Conservation (phyloP, 352 stramenopile genomes). For the Pythium diclinum region DNA sequence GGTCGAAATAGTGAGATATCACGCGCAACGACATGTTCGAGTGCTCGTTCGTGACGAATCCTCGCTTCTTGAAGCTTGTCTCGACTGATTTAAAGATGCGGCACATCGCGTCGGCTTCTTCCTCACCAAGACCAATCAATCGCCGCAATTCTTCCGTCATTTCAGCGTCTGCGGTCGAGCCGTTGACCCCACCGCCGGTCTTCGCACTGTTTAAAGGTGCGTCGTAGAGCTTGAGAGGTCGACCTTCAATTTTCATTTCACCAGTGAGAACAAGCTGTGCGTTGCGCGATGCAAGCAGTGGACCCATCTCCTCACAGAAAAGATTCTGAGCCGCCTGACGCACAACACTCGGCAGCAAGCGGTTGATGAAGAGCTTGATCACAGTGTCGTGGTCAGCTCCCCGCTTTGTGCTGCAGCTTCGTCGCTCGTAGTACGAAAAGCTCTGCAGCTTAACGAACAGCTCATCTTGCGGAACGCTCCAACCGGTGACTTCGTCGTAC, state of each 20-base stretch:
- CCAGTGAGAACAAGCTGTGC: slow-evolving; percentile 58
- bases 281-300: slow-evolving; percentile 47
- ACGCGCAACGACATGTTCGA: slow-evolving; percentile 59
- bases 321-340: slow-evolving; percentile 53
- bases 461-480: slow-evolving; percentile 55
- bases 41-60: slow-evolving; percentile 40
- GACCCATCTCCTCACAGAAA: slow-evolving; percentile 60
- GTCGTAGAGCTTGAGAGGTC: slow-evolving; percentile 58
- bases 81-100: slow-evolving; percentile 52
- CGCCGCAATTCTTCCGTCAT: slow-evolving; percentile 42
- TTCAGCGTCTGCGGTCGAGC: slow-evolving; percentile 18
- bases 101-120: slow-evolving; percentile 47
- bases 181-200: background rate
- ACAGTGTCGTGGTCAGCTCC: slow-evolving; percentile 70
- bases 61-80: slow-evolving; percentile 53
- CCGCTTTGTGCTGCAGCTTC: slow-evolving; percentile 49
- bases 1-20: slow-evolving; percentile 61
- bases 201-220: slow-evolving; percentile 33
- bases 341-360: slow-evolving; percentile 60
- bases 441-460: slow-evolving; percentile 67
- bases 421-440: slow-evolving; percentile 70
- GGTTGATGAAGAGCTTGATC: slow-evolving; percentile 81
- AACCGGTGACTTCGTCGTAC: slow-evolving; percentile 56
- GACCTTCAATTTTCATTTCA: slow-evolving; percentile 61
- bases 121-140: slow-evolving; percentile 45